These are phyloP conservation scores for Zalaria sp. DNA, from an alignment of 2,329 filamentous ascomycete genomes.

Conservation along the genomic window DNA sequence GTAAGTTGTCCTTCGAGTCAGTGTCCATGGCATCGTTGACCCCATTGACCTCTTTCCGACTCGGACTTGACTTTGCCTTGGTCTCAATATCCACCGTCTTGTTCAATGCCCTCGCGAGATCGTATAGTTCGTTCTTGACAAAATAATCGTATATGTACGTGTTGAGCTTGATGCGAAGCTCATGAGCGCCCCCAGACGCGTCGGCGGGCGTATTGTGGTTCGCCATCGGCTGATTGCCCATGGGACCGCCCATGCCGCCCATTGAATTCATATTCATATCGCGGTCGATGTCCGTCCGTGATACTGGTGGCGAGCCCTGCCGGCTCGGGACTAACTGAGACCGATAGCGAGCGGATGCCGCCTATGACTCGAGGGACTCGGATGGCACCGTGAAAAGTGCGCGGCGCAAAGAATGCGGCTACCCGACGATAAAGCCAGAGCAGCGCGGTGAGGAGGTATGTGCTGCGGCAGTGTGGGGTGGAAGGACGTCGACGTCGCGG, in stretches of 20 bases:
- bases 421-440: no score
- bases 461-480: no score
- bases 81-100: constrained; percentile 28
- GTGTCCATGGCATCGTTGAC: constrained; percentile 60
- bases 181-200: constrained; percentile 32
- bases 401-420: no score
- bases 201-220: constrained; percentile 8
- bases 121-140: constrained; percentile 68
- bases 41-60: constrained; percentile 49
- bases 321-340: neutral
- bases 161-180: constrained; percentile 48
- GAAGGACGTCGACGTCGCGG: no score
- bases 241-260: constrained; percentile 49
- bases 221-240: constrained; percentile 43
- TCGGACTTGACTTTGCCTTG: constrained; percentile 48
- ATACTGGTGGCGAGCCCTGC: constrained; percentile 5
- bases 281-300: constrained; percentile 36
- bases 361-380: no score
- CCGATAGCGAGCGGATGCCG: neutral
- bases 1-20: constrained; percentile 61
- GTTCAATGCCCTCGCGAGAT: constrained; percentile 65
- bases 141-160: constrained; percentile 91
- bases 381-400: no score
- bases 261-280: constrained; percentile 53
- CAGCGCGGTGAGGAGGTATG: no score